A percentile compares a stretch with the other conserved stretches of the same genome.
Conservation (phyloP, 768 basidiomycete genomes). For the Xanthoconium stramineum region DNA sequence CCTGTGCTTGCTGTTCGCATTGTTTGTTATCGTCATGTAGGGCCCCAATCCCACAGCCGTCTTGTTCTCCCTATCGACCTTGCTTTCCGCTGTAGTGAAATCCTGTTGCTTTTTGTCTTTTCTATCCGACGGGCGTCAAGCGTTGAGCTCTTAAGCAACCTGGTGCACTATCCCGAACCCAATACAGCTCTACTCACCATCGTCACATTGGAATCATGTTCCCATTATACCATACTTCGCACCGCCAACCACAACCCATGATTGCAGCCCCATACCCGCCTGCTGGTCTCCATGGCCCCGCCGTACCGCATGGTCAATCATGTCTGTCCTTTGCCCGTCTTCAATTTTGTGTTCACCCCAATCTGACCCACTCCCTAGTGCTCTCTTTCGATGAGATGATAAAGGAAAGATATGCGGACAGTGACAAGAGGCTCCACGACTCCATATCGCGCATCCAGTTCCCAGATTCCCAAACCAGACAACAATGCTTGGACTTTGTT, state of each 20-base stretch:
- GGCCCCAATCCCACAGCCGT: neutral
- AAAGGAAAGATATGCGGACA: neutral
- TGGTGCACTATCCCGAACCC: neutral
- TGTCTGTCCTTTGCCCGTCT: slow-evolving; percentile 10
- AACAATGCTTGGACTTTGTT: slow-evolving; percentile 10
- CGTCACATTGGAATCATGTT: slow-evolving; percentile 4
- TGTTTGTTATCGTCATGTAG: neutral
- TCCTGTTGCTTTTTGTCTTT: neutral
- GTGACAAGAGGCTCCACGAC: neutral
- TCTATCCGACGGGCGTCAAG: neutral
- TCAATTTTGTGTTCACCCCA: neutral
- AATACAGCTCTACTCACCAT: neutral
- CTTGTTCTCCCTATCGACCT: slow-evolving; percentile 12
- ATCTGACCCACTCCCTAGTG: slow-evolving; percentile 7
- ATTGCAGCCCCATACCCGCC: neutral
- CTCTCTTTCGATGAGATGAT: slow-evolving; percentile 3
- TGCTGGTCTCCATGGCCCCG: neutral
- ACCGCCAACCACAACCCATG: neutral
- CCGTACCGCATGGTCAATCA: neutral
- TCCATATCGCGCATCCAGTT: slow-evolving; percentile 3
- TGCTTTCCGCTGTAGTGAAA: neutral
- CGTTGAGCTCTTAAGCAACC: neutral
- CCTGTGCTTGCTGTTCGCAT: neutral
- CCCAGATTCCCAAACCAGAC: neutral
- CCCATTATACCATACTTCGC: neutral